Conservation (phyloP, 371 early-diverging fungal genomes). For the Furculomyces boomerangus region DNA sequence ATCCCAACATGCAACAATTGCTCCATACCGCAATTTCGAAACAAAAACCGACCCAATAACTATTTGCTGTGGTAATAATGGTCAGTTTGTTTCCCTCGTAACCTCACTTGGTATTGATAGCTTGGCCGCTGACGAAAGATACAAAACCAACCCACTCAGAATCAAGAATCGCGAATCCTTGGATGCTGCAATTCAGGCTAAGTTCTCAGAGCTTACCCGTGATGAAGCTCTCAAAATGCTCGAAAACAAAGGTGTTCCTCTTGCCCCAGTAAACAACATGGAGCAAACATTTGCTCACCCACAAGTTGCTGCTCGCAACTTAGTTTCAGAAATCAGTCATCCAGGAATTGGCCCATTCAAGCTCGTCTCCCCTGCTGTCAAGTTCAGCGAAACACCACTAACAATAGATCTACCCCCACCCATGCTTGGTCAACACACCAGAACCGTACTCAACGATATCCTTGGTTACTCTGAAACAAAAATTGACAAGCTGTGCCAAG, state of each 20-base stretch:
- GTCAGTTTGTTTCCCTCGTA: conserved; percentile 55
- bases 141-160: conserved; percentile 44
- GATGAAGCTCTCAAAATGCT: conserved; percentile 41
- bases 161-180: conserved; percentile 51
- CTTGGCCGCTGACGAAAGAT: conserved; percentile 25
- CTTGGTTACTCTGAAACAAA: conserved; percentile 33
- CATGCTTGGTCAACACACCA: conserved; percentile 73
- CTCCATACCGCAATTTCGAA: conserved; percentile 73
- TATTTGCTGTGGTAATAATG: conserved; percentile 70
- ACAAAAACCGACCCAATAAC: conserved; percentile 71
- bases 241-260: conserved; percentile 55
- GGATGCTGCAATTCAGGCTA: conserved; percentile 29
- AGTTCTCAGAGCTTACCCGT: conserved; percentile 31
- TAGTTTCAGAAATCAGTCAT: conserved; percentile 67
- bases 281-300: conserved; percentile 71
- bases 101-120: conserved; percentile 31
- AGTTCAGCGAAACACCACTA: conserved; percentile 46
- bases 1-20: conserved; percentile 75
- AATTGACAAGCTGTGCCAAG: conserved; percentile 14
- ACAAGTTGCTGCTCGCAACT: conserved; percentile 54
- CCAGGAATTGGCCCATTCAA: conserved; percentile 59
- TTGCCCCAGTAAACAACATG: conserved; percentile 74
- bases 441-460: conserved; percentile 39
- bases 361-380: conserved; percentile 58
- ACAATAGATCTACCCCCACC: conserved; percentile 69